Evolutionary conservation across 129 eudicot genomes (phyloP).

Genomic region (Escallonia herrerae): DNA sequence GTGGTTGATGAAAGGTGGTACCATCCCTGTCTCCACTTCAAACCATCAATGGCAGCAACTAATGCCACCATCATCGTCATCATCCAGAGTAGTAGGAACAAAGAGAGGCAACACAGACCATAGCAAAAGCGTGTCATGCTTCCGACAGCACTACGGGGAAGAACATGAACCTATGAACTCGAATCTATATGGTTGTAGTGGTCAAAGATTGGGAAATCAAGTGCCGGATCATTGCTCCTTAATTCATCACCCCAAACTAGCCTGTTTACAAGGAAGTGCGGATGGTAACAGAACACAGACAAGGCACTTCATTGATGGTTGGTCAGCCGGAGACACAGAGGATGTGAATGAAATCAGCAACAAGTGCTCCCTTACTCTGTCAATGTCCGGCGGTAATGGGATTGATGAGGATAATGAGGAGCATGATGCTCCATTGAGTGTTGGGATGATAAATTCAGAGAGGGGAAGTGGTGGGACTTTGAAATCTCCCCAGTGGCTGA

Average conservation of each 20-base stretch:
- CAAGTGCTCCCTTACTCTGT: slow-evolving; percentile 43
- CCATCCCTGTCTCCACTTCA: slow-evolving; percentile 18
- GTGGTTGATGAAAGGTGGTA: slow-evolving; percentile 39
- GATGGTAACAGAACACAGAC: slow-evolving; percentile 14
- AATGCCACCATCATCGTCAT: slow-evolving; percentile 22
- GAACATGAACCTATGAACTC: slow-evolving; percentile 7
- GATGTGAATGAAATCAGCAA: not conserved
- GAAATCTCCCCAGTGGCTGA: slow-evolving; percentile 37
- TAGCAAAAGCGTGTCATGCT: slow-evolving; percentile 6
- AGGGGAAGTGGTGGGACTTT: slow-evolving; percentile 10
- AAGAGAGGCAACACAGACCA: slow-evolving; percentile 21
- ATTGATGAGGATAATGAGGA: slow-evolving; percentile 13
- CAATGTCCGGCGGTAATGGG: slow-evolving; percentile 42
- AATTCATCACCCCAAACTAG: not conserved
- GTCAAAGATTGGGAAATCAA: not conserved
- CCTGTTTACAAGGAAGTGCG: not conserved
- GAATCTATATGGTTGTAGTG: slow-evolving; percentile 7
- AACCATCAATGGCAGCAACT: slow-evolving; percentile 30
- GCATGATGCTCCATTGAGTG: not conserved
- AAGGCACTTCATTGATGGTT: slow-evolving; percentile 57
- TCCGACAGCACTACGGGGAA: slow-evolving; percentile 18
- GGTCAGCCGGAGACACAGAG: slow-evolving; percentile 43
- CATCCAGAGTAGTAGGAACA: slow-evolving; percentile 25
- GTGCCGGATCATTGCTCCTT: not conserved
- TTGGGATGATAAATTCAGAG: slow-evolving; percentile 16